Evolutionary conservation across 345 rosid genomes (phyloP).

Genomic region (Microcos paniculata): DNA sequence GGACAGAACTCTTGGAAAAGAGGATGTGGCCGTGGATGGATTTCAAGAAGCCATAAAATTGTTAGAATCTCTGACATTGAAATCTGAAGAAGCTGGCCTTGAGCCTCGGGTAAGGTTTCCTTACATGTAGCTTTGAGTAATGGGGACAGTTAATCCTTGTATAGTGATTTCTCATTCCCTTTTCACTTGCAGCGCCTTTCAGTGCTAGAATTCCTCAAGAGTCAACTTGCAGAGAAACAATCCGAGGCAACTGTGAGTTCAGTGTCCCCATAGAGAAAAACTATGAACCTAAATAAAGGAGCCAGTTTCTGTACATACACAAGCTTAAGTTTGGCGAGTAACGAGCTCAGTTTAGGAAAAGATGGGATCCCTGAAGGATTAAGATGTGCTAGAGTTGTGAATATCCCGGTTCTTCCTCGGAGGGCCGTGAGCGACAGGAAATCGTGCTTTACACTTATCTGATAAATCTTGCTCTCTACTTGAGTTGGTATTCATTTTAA

Average conservation of each 20-base stretch:
- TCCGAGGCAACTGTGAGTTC: conserved; percentile 26
- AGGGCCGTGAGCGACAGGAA: neutral
- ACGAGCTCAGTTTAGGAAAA: conserved; percentile 15
- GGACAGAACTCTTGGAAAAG: conserved; percentile 67
- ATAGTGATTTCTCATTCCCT: neutral
- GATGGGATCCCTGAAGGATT: neutral
- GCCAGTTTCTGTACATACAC: conserved; percentile 13
- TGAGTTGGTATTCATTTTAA: neutral
- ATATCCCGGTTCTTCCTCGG: neutral
- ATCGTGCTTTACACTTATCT: neutral
- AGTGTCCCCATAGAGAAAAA: neutral
- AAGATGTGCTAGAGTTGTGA: neutral
- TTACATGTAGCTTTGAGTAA: conserved; percentile 4
- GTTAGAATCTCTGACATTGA: conserved; percentile 66
- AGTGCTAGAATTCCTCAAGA: conserved; percentile 74
- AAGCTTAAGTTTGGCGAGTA: conserved; percentile 1
- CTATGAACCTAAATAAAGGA: neutral
- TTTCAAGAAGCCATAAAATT: conserved; percentile 80
- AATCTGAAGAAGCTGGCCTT: conserved; percentile 63
- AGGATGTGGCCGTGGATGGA: conserved; percentile 60
- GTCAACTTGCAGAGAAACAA: conserved; percentile 61
- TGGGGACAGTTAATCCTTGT: neutral
- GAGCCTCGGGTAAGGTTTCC: conserved; percentile 65
- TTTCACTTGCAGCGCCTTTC: conserved; percentile 60
- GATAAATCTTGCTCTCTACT: neutral